phyloP scores from a whole-genome alignment of 129 eudicot species.

The Silybum marianum region DNA sequence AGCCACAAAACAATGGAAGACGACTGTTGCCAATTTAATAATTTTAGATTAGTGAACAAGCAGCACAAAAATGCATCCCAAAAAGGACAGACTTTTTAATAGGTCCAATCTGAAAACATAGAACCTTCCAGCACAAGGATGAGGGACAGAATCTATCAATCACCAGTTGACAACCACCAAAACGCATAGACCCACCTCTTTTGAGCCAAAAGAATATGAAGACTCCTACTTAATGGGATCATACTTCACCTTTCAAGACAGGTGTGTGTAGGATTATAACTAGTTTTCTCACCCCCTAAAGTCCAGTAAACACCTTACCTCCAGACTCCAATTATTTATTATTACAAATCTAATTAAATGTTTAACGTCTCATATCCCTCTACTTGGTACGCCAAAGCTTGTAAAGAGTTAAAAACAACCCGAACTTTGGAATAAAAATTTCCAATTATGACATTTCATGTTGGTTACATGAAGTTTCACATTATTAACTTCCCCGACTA shows the following conservation, averaged over 20 bases:
- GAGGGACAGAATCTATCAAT: not conserved
- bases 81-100: not conserved
- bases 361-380: not conserved
- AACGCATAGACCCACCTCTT: not conserved
- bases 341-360: not conserved
- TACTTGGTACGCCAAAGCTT: not conserved
- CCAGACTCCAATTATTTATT: not conserved
- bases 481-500: not conserved
- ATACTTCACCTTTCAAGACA: slow-evolving; percentile 1
- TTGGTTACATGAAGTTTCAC: not conserved
- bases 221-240: slow-evolving; percentile 1
- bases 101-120: too few relatives aligned
- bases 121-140: not conserved
- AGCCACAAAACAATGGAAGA: not conserved
- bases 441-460: not conserved
- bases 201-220: slow-evolving; percentile 8
- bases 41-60: not conserved
- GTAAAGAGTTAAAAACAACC: not conserved
- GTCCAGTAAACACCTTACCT: slow-evolving; percentile 5
- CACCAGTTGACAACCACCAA: not conserved
- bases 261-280: not conserved
- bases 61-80: not conserved
- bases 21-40: not conserved
- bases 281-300: not conserved
- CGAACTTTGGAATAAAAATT: not conserved